Evolutionary conservation across 352 stramenopile species (phyloP).

Genomic region (Phytophthora pluvialis): DNA sequence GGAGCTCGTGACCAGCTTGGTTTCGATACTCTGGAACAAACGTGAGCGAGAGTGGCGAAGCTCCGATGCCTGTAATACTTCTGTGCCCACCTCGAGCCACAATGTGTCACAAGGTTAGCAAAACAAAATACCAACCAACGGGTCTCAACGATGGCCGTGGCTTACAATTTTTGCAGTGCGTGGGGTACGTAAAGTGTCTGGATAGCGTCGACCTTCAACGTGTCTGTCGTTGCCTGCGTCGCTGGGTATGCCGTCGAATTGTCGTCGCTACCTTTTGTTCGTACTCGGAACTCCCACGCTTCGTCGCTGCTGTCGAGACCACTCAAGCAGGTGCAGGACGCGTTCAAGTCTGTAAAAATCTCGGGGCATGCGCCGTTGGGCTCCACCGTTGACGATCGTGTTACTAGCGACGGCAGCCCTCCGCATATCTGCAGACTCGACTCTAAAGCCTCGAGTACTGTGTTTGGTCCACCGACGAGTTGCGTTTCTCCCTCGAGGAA

Average conservation of each 20-base stretch:
- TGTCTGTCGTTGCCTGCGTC: slow-evolving; percentile 17
- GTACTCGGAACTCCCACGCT: slow-evolving; percentile 34
- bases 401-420: slow-evolving; percentile 37
- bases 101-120: slow-evolving; percentile 6
- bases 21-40: slow-evolving; percentile 39
- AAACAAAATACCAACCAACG: neutral
- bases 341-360: slow-evolving; percentile 36
- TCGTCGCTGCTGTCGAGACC: slow-evolving; percentile 14
- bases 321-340: slow-evolving; percentile 52
- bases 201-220: slow-evolving; percentile 34
- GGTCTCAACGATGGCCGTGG: neutral
- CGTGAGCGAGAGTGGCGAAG: slow-evolving; percentile 20
- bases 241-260: slow-evolving; percentile 10
- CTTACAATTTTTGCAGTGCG: slow-evolving; percentile 36
- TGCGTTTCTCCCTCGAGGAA: slow-evolving; percentile 44
- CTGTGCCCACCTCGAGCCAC: slow-evolving; percentile 7
- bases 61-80: slow-evolving; percentile 29
- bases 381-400: slow-evolving; percentile 23
- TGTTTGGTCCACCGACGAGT: slow-evolving; percentile 29
- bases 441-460: slow-evolving; percentile 7
- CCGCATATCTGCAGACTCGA: slow-evolving; percentile 28
- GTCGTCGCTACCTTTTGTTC: slow-evolving; percentile 6
- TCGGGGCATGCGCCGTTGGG: slow-evolving; percentile 41
- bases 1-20: slow-evolving; percentile 18
- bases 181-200: slow-evolving; percentile 37